These are phyloP conservation scores for Capsicum pubescens DNA, from an alignment of 257 asterid species.

Conservation along the genomic window DNA sequence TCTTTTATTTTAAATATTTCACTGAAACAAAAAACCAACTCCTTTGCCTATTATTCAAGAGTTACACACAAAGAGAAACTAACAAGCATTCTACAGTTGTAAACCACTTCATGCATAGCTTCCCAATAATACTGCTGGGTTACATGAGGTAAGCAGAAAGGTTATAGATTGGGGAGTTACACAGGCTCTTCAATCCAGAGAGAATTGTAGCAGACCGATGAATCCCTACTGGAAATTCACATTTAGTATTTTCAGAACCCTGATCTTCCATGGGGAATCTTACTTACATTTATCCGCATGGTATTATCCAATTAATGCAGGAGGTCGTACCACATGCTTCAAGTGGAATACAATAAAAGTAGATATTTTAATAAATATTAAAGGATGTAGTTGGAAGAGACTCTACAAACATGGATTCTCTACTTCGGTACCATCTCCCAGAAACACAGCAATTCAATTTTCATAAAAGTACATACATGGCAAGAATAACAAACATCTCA, in stretches of 20 bases:
- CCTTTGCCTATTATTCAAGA: neutral
- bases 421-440: neutral
- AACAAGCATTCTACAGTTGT: neutral
- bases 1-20: neutral
- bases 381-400: neutral
- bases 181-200: neutral
- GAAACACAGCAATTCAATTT: neutral
- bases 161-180: neutral
- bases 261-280: neutral
- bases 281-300: constrained; percentile 1
- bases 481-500: neutral
- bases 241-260: neutral
- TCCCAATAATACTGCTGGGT: neutral
- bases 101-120: neutral
- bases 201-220: neutral
- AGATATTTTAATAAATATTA: neutral
- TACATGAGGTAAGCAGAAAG: constrained; percentile 9
- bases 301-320: neutral
- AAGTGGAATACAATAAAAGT: neutral
- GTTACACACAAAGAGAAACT: neutral
- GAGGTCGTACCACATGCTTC: neutral
- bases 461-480: neutral
- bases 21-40: neutral
- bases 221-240: neutral
- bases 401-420: neutral